Base-by-base conservation (phyloP, 305 asterid genomes). In the Ilex paraguariensis region DNA sequence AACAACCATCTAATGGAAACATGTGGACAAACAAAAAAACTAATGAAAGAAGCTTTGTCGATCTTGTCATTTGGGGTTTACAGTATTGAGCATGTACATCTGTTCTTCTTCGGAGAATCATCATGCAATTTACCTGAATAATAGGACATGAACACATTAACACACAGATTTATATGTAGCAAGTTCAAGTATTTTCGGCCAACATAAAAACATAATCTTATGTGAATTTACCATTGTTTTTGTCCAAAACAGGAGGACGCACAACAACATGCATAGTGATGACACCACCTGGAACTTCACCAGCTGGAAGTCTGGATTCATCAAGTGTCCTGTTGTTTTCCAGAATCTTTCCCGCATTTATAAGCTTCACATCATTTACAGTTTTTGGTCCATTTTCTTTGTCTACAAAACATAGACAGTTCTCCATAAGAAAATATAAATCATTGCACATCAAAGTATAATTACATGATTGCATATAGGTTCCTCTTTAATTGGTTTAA, bases 251-350 rank as follows among this genome's bases (percentile, higher is more conserved):
- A 4, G 92, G 95, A 65, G 95, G 95, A 31, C 90, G 90, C 12
- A 88, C 85, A 66, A 91, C 94, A 54, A 86, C 95, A 54, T 76
- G 96, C 98, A 91, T 91, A 62, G 96, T 91, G 68, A 91, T 88
- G 71, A 84, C 87, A 62, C 85, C 86, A 66, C 95, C 95, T n/a
- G 98, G 89, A 75, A 88, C 90, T 81, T 88, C 98, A 72, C 86
- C 82, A 64, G 85, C 79, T n/a, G 95, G 95, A 66, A 82, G 76
- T 45, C 90, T 81, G 9, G 96, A 91, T 71, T 91, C 96, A 66
- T 82, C 85, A 44, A 91, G 77, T 46, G 96, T 88, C 72, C 66
- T 75, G 75, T 80, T 88, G 61, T 91, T 88, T 76, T 91, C 98
- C 52, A 91, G 95, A 76, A 91, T 91, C 81, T 66, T 87, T 74